A percentile compares a stretch with the other conserved stretches of the same genome.
Evolutionary conservation across 2,329 filamentous ascomycete genomes (phyloP).

Genomic region (Ilyonectria robusta): DNA sequence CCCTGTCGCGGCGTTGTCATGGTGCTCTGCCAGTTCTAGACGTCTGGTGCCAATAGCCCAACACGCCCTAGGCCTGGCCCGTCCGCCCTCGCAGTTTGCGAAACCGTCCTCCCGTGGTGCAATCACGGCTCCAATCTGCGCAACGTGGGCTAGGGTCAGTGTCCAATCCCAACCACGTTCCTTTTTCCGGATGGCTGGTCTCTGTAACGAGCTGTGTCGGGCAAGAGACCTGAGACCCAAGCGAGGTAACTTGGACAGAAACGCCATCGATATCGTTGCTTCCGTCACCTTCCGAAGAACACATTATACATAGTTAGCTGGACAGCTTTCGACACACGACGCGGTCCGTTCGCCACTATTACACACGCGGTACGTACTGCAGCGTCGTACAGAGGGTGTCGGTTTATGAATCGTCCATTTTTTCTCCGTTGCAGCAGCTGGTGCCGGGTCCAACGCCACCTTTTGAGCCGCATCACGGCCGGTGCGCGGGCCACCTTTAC

Average conservation of each 20-base stretch:
- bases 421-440: not conserved
- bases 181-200: slow-evolving; percentile 22
- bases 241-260: slow-evolving; percentile 16
- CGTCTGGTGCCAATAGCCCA: slow-evolving; percentile 5
- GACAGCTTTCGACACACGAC: not conserved
- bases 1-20: slow-evolving; percentile 16
- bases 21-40: not conserved
- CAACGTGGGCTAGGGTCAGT: slow-evolving; percentile 40
- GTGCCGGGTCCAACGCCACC: slow-evolving; percentile 24
- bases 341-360: not conserved
- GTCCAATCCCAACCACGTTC: slow-evolving; percentile 22
- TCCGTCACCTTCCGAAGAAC: not conserved
- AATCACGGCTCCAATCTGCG: slow-evolving; percentile 35
- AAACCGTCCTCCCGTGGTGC: slow-evolving; percentile 31
- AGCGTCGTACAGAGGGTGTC: slow-evolving; percentile 17
- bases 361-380: not conserved
- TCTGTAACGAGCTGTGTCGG: not conserved
- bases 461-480: slow-evolving; percentile 44
- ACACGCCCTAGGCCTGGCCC: slow-evolving; percentile 34
- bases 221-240: not conserved
- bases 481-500: slow-evolving; percentile 44
- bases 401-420: not conserved
- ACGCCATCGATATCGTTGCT: slow-evolving; percentile 2
- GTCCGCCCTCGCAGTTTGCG: slow-evolving; percentile 26
- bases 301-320: not conserved